These are phyloP conservation scores for Penium margaritaceum DNA, from an alignment of 139 green algal species.

Conservation along the genomic window DNA sequence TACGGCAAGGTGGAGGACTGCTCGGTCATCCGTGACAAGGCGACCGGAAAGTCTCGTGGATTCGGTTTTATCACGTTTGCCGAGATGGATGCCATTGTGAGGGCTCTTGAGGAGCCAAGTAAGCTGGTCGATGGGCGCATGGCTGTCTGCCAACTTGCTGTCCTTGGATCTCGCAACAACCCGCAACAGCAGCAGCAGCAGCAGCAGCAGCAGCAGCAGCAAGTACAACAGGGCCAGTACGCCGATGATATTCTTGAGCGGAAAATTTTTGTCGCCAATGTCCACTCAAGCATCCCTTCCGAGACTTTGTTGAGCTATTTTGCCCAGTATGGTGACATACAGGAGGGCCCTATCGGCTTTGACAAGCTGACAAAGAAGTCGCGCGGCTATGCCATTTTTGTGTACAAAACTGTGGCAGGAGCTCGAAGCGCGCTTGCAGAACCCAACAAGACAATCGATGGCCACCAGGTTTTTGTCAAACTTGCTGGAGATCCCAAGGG, in stretches of 20 bases:
- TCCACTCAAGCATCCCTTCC: not conserved
- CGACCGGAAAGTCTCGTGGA: conserved; percentile 1
- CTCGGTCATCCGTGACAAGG: conserved; percentile 15
- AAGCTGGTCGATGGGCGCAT: conserved; percentile 12
- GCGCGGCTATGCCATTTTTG: conserved; percentile 13
- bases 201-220: too few species aligned
- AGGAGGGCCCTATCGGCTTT: conserved; percentile 22
- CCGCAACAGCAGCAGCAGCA: too few species aligned
- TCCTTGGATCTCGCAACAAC: not conserved
- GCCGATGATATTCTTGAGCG: not conserved
- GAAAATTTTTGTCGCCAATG: conserved; percentile 22
- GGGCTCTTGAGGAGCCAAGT: not conserved
- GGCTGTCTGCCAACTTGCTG: conserved; percentile 11
- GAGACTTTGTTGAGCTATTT: conserved; percentile 5
- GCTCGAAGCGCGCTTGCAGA: not conserved
- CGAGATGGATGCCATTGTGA: not conserved
- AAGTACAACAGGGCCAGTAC: too few species aligned
- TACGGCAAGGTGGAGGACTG: conserved; percentile 10
- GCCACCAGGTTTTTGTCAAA: conserved; percentile 21
- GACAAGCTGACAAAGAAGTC: conserved; percentile 12
- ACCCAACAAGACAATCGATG: conserved; percentile 4
- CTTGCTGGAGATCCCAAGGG: not conserved
- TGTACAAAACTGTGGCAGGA: conserved; percentile 22
- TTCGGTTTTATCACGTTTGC: conserved; percentile 18
- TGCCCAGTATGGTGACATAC: conserved; percentile 6